A percentile compares a stretch with the other conserved stretches of the same genome.
phyloP scores from a whole-genome alignment of 805 yeast species.

The Yarrowia sp. region DNA sequence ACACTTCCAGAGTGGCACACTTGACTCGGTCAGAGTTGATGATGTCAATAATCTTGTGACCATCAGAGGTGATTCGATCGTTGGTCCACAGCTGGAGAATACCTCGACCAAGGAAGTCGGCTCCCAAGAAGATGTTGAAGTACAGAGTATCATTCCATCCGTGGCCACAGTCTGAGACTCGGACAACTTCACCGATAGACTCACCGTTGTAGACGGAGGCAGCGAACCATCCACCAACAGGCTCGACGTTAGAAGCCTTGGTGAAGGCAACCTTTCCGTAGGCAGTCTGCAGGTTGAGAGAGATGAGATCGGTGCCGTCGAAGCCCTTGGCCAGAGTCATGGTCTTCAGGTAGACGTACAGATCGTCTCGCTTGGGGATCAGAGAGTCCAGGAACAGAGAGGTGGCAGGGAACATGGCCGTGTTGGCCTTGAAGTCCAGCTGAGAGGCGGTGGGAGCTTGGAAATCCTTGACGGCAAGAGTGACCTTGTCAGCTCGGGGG shows the following conservation, averaged over 20 bases:
- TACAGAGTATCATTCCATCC: constrained; percentile 48
- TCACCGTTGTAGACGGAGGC: constrained; percentile 71
- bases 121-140: constrained; percentile 60
- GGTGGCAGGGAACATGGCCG: constrained; percentile 59
- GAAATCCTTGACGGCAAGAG: constrained; percentile 70
- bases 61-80: constrained; percentile 17
- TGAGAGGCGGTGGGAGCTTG: constrained; percentile 40
- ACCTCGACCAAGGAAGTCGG: constrained; percentile 58
- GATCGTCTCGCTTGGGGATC: constrained; percentile 31
- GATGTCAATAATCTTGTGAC: background rate
- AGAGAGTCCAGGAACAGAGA: constrained; percentile 31
- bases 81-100: constrained; percentile 42
- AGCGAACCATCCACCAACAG: constrained; percentile 59
- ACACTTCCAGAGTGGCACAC: constrained; percentile 47
- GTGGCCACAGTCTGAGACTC: constrained; percentile 55
- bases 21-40: constrained; percentile 39
- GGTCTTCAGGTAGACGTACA: constrained; percentile 32
- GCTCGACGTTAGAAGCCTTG: constrained; percentile 63
- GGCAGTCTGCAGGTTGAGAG: constrained; percentile 53
- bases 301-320: constrained; percentile 40
- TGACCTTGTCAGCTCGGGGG: constrained; percentile 71
- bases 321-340: constrained; percentile 28
- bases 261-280: constrained; percentile 53
- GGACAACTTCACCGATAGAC: constrained; percentile 65
- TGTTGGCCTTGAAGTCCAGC: constrained; percentile 40